phyloP scores from a whole-genome alignment of 2,329 filamentous ascomycete genomes.

The Monilinia laxa region DNA sequence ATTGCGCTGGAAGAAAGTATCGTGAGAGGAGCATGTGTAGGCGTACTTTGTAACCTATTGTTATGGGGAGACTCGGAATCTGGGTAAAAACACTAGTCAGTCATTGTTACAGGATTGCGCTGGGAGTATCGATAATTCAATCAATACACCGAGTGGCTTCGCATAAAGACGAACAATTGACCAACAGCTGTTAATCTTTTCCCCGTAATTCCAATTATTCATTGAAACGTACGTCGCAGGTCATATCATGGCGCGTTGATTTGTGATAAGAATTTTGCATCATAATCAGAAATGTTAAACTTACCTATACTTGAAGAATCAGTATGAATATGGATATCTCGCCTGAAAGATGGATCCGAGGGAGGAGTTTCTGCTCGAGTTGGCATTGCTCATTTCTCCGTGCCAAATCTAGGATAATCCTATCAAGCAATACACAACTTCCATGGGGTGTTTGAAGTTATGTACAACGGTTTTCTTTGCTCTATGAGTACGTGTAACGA shows the following conservation, averaged over 20 bases:
- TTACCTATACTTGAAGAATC: slow-evolving; percentile 29
- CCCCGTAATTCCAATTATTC: not conserved
- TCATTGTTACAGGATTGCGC: slow-evolving; percentile 10
- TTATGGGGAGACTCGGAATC: slow-evolving; percentile 13
- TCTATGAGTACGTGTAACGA: slow-evolving; percentile 13
- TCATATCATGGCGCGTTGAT: slow-evolving; percentile 1
- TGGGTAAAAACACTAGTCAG: slow-evolving; percentile 11
- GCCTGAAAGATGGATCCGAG: slow-evolving; percentile 22
- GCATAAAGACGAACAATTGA: slow-evolving; percentile 13
- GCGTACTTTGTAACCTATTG: slow-evolving; percentile 4
- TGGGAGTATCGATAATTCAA: not conserved
- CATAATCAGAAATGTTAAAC: slow-evolving; percentile 19
- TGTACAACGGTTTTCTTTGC: not conserved
- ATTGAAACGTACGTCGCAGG: slow-evolving; percentile 2
- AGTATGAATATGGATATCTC: slow-evolving; percentile 27
- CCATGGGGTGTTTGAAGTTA: slow-evolving; percentile 18
- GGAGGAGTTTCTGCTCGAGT: slow-evolving; percentile 27
- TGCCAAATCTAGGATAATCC: slow-evolving; percentile 22
- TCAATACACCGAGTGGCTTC: not conserved
- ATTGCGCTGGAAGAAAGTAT: slow-evolving; percentile 32
- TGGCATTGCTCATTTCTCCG: slow-evolving; percentile 33
- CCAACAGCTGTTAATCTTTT: not conserved
- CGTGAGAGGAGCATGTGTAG: slow-evolving; percentile 21
- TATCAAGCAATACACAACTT: slow-evolving; percentile 19
- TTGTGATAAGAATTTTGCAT: slow-evolving; percentile 12